Percentiles rank a stretch among this genome's conserved stretches.
phyloP scores from a whole-genome alignment of 2,329 filamentous ascomycete species.

The Colletotrichum tofieldiae region DNA sequence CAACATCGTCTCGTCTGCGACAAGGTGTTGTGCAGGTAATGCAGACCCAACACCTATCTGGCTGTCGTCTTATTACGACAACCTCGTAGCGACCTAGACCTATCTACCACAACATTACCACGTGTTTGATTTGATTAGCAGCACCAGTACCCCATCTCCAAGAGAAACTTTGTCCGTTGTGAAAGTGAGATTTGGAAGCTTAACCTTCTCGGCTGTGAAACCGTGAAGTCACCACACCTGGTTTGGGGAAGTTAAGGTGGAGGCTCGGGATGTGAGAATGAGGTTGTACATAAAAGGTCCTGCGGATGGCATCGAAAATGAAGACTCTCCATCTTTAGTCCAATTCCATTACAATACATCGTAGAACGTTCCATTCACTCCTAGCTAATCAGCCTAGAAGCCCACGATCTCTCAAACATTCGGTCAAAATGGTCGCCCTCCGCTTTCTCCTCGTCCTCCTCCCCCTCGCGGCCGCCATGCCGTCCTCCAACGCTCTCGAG shows the following conservation, averaged over 20 bases:
- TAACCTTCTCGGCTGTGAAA: neutral
- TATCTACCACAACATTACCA: neutral
- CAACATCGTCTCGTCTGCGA: neutral
- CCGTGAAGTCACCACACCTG: neutral
- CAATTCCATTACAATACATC: neutral
- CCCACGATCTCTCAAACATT: neutral
- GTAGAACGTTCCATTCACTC: neutral
- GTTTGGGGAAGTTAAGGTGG: neutral
- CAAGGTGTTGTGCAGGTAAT: no score
- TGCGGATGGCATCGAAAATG: neutral
- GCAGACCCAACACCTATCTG: neutral
- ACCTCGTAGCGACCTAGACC: neutral
- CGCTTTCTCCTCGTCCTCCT: slow-evolving; percentile 7
- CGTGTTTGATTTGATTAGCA: neutral
- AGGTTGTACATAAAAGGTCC: neutral
- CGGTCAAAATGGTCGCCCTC: slow-evolving; percentile 12
- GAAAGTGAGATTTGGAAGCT: neutral
- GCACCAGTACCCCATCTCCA: neutral
- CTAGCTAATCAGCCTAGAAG: neutral
- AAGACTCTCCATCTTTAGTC: no score
- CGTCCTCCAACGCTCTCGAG: neutral
- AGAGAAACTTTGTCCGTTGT: neutral
- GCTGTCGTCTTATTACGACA: neutral
- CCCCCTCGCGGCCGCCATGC: slow-evolving; percentile 23
- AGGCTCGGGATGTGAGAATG: neutral